Base-by-base conservation (phyloP, 352 stramenopile species). In the Pythium sukuiense region DNA sequence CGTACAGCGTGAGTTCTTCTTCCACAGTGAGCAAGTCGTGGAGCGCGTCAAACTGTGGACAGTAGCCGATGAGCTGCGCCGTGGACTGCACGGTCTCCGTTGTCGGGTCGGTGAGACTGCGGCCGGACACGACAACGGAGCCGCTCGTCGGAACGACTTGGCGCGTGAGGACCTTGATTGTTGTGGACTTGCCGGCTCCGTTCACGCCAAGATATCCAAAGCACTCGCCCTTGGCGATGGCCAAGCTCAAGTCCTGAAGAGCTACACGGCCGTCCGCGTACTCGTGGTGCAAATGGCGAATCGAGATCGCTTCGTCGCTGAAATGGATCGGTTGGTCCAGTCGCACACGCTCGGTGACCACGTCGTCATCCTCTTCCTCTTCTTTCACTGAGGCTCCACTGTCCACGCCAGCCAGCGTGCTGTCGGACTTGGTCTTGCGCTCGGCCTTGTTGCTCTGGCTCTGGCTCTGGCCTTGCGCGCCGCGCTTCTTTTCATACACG, bases 21-120 rank as follows among this genome's bases (percentile, higher is more conserved):
- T 83, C 68, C 6, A 96, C 96, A 5, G 92, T 98, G 24, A 99
- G 74, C 33, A 97, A 67, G 35, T 97, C 89, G 63, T 98, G 93
- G 12, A 99, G 74, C 11, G 92, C 85, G 68, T 99, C 95, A 55
- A 98, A 97, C 71, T 99, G 96, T 26, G 92, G 93, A 54, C 92
- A 98, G 63, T 98, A 97, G 7, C 90, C 89, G 26, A 98, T 80
- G 63, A 48, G 50, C 13, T 72, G 71, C 6, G 16, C 46, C 14
- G 43, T 53, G 1, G 45, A 32, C 41, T 48, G 16, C 8, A 26
- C 0, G 41, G 41, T 48, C 41, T 48, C 41, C 16, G 18, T 58
- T 24, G 14, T 18, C 13, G 45, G 16, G 20, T 49, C 45, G 24
- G 71, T 61, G 30, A 93, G 69, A 57, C 86, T 70, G n/a, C 76